Evolutionary conservation across 805 yeast species (phyloP), one percentile per base, ranked within the genome.

Genomic region (Kluyveromyces starmeri): DNA sequence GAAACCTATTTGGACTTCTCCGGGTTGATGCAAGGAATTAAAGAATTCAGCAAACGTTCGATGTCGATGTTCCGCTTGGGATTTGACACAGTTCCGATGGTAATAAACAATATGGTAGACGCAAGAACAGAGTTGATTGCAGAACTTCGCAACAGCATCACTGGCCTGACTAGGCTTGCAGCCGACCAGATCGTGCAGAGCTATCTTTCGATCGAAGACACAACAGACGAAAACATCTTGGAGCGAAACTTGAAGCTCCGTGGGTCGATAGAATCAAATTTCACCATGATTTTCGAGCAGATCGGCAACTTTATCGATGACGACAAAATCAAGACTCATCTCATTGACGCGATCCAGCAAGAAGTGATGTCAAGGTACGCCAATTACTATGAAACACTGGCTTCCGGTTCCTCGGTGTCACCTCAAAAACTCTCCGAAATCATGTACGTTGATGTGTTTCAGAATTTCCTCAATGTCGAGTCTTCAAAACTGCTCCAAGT

Each of bases 1-100:
- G 95, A 86, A 45, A 73, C 80, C 1, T 73, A 75, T 30, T 60
- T 88, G 27, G 96, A 88, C 51, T 85, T 88, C 53, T 74, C 84
- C 36, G 95, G 95, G 1, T 64, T 86, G 17, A 65, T 59, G 21
- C 67, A 70, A 19, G 62, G 78, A n/a, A 60, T 75, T 32, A 54
- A 61, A 13, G 62, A 62, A 21, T 53, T 67, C 17, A 53, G 63
- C 30, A 49, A 37, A 14, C 42, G 43, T n/a, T 29, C 33, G 41
- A 43, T 27, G 16, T 38, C 35, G 12, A 46, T 75, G 18, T 48
- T 72, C 35, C 67, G 67, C 31, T 50, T 78, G 22, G 82, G 79
- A 2, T 65, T 71, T 42, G 83, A 77, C 17, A 68, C 83, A 1
- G 82, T 80, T 2, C 96, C 95, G 0, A 76, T 71, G 42, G 84